Conservation (phyloP, 1,284 basidiomycete species). For the Grifola frondosa region DNA sequence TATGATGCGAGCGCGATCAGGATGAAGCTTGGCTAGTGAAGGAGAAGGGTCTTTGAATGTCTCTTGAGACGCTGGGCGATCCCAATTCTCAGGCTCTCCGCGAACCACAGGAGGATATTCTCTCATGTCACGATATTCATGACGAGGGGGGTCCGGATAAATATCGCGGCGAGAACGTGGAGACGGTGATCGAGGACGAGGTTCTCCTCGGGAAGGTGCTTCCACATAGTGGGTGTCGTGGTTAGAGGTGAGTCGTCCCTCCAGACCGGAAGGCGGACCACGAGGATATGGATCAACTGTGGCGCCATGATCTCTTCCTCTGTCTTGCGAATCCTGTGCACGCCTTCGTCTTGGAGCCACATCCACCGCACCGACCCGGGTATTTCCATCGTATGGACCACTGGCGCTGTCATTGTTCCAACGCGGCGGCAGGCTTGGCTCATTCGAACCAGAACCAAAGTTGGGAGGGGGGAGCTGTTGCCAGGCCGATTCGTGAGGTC, state of each 20-base stretch:
- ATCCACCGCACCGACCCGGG: not conserved
- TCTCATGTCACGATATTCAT: slow-evolving; percentile 6
- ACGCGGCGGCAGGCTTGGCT: not conserved
- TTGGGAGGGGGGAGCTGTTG: slow-evolving; percentile 2
- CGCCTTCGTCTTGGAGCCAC: not conserved
- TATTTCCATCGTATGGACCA: not conserved
- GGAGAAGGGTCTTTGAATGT: not conserved
- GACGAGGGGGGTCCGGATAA: slow-evolving; percentile 7
- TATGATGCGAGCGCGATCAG: slow-evolving; percentile 17
- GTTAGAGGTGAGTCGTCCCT: slow-evolving; percentile 6
- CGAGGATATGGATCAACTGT: slow-evolving; percentile 2
- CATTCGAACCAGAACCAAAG: not conserved
- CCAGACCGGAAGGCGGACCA: slow-evolving; percentile 2
- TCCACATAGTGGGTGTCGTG: not conserved
- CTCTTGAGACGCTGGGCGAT: not conserved
- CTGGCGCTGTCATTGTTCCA: not conserved
- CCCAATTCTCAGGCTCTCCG: slow-evolving; percentile 4
- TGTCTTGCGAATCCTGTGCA: slow-evolving; percentile 4
- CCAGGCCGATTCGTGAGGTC: not conserved
- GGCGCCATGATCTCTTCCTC: not conserved
- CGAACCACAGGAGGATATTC: slow-evolving; percentile 5
- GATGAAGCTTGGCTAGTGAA: slow-evolving; percentile 13
- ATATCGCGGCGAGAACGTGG: slow-evolving; percentile 7
- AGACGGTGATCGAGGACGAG: slow-evolving; percentile 1
- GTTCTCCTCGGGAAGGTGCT: slow-evolving; percentile 1